Evolutionary conservation across 2,329 filamentous ascomycete genomes (phyloP).

Genomic region (Macroventuria anomochaeta): DNA sequence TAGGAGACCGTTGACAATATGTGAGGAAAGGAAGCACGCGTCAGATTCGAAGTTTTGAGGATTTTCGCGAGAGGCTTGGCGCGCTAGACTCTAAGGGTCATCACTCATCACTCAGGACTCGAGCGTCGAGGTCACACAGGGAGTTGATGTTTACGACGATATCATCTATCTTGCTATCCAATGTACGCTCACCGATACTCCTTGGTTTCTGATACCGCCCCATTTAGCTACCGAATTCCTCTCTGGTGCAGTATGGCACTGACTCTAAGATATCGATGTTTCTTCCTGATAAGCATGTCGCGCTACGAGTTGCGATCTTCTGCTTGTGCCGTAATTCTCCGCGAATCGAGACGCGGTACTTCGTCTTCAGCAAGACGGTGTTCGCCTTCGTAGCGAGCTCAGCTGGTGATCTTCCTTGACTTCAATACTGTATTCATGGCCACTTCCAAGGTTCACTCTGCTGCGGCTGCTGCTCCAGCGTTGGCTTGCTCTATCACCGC

Average conservation of each 20-base stretch:
- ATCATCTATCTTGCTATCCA: neutral
- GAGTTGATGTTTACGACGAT: neutral
- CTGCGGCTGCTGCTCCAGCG: slow-evolving; percentile 33
- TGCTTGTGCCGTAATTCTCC: neutral
- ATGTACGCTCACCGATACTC: neutral
- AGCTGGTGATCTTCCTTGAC: neutral
- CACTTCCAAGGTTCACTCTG: slow-evolving; percentile 2
- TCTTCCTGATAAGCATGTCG: neutral
- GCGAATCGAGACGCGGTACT: neutral
- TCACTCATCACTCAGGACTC: neutral
- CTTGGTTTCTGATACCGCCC: too few relatives aligned
- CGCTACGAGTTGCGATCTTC: neutral
- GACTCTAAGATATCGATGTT: neutral
- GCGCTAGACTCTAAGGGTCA: slow-evolving; percentile 11
- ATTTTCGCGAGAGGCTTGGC: slow-evolving; percentile 13
- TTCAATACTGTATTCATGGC: neutral
- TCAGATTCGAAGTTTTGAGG: slow-evolving; percentile 6
- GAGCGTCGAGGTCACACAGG: neutral
- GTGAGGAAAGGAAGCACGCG: slow-evolving; percentile 29
- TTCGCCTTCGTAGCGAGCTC: neutral
- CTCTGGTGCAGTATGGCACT: too few relatives aligned
- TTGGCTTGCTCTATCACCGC: slow-evolving; percentile 44
- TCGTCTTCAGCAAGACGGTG: neutral
- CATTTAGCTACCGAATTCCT: too few relatives aligned
- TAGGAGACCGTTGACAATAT: slow-evolving; percentile 41